These are phyloP conservation scores for Camelina sativa DNA, from an alignment of 345 rosid species.

Conservation along the genomic window DNA sequence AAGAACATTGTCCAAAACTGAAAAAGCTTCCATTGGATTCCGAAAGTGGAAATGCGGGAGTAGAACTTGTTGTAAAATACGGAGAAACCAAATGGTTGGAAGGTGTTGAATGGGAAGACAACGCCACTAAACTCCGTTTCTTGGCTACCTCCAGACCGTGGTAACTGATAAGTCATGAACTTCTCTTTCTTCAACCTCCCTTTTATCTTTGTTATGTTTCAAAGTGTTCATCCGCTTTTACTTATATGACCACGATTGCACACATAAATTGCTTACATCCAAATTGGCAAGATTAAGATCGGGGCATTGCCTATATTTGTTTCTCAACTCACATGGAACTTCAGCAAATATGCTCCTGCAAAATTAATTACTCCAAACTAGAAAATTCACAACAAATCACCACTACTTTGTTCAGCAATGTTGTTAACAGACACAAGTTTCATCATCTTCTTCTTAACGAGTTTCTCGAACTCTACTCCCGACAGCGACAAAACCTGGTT, in stretches of 20 bases:
- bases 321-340: not conserved
- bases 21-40: slow-evolving; percentile 12
- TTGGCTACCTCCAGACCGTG: slow-evolving; percentile 3
- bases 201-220: not conserved
- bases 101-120: slow-evolving; percentile 2
- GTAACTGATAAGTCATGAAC: not conserved
- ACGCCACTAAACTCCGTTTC: not conserved
- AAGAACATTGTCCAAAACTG: slow-evolving; percentile 13
- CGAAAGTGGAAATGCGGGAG: not conserved
- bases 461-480: slow-evolving; percentile 56
- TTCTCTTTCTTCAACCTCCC: not conserved
- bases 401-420: slow-evolving; percentile 4
- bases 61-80: slow-evolving; percentile 1
- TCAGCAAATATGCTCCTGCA: not conserved
- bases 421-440: slow-evolving; percentile 43
- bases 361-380: not conserved
- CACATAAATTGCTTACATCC: not conserved
- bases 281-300: not conserved
- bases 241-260: not conserved
- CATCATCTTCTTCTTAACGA: slow-evolving; percentile 65
- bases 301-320: not conserved
- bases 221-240: not conserved
- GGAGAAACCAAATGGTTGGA: not conserved
- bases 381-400: not conserved
- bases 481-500: slow-evolving; percentile 78